phyloP scores from a whole-genome alignment of 164 flowering plant species.

The Stephania cephalantha region DNA sequence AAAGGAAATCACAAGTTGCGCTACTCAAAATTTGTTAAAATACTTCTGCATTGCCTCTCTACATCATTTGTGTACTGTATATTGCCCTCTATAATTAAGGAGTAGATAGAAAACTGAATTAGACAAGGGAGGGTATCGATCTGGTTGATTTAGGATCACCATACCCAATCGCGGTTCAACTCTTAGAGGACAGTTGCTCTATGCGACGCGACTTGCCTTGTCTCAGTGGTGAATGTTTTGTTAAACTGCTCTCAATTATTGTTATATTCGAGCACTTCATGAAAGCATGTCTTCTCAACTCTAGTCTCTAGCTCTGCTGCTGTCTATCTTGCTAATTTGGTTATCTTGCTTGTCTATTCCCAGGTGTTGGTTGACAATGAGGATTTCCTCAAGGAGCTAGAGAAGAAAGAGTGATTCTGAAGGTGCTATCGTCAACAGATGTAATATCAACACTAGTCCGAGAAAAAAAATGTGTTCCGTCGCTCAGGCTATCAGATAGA shows the following conservation, averaged over 20 bases:
- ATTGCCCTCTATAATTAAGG: not conserved
- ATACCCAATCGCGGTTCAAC: not conserved
- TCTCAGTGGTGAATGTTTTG: too few relatives aligned
- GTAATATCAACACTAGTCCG: not conserved
- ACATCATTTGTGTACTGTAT: not conserved
- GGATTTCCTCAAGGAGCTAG: constrained; percentile 72
- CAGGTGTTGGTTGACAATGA: constrained; percentile 81
- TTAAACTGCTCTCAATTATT: too few relatives aligned
- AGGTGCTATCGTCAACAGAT: not conserved
- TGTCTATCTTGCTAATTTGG: not conserved
- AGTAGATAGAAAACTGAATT: not conserved
- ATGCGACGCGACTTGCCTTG: not conserved
- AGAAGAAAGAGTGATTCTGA: constrained; percentile 20
- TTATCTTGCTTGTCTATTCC: constrained; percentile 5
- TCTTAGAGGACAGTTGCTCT: too few relatives aligned
- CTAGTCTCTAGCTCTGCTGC: not conserved
- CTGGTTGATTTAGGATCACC: not conserved
- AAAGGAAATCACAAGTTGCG: too few relatives aligned
- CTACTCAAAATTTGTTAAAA: too few relatives aligned
- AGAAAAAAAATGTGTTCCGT: not conserved
- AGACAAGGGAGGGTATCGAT: not conserved
- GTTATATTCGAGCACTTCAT: too few relatives aligned
- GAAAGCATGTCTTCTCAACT: too few relatives aligned
- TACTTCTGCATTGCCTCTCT: not conserved
- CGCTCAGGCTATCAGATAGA: not conserved